These are phyloP conservation scores for Sporisorium reilianum DNA, from an alignment of 1,284 basidiomycete genomes.

Conservation along the genomic window DNA sequence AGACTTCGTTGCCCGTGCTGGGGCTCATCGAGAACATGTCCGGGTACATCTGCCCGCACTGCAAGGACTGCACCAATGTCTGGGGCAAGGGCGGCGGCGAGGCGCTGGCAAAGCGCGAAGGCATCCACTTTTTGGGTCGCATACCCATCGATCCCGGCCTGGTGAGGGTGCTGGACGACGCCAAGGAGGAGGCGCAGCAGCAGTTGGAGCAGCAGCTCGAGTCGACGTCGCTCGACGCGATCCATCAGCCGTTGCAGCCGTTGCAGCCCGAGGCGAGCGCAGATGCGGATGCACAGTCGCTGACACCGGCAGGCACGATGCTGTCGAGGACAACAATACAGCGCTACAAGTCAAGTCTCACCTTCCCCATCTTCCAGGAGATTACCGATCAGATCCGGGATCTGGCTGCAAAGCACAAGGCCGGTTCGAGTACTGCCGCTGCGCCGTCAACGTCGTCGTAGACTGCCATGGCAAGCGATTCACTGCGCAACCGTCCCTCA, in stretches of 20 bases:
- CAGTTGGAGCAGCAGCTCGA: slow-evolving; percentile 18
- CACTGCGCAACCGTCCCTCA: no score
- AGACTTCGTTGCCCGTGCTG: slow-evolving; percentile 86
- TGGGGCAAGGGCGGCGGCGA: slow-evolving; percentile 95
- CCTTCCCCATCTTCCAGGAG: slow-evolving; percentile 66
- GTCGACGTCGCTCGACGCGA: slow-evolving; percentile 1
- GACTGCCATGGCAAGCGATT: no score
- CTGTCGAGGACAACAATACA: slow-evolving; percentile 59
- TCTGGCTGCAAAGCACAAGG: slow-evolving; percentile 20
- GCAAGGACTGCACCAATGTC: slow-evolving; percentile 88
- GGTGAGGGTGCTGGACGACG: slow-evolving; percentile 86
- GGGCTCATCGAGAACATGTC: slow-evolving; percentile 99
- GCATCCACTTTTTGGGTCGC: slow-evolving; percentile 83
- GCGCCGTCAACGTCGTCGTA: neutral
- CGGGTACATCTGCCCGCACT: slow-evolving; percentile 90
- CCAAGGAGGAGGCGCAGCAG: slow-evolving; percentile 62
- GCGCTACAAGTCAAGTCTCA: slow-evolving; percentile 60
- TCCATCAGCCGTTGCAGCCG: slow-evolving; percentile 25
- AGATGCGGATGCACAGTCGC: neutral
- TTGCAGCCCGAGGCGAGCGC: neutral
- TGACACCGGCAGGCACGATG: slow-evolving; percentile 50
- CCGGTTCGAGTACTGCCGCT: neutral
- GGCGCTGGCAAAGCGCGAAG: slow-evolving; percentile 77
- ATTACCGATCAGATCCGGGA: slow-evolving; percentile 52
- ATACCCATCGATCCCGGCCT: slow-evolving; percentile 94